A percentile compares a stretch with the other conserved stretches of the same genome.
phyloP scores from a whole-genome alignment of 139 green algal species.

The Asterochloris sp. region DNA sequence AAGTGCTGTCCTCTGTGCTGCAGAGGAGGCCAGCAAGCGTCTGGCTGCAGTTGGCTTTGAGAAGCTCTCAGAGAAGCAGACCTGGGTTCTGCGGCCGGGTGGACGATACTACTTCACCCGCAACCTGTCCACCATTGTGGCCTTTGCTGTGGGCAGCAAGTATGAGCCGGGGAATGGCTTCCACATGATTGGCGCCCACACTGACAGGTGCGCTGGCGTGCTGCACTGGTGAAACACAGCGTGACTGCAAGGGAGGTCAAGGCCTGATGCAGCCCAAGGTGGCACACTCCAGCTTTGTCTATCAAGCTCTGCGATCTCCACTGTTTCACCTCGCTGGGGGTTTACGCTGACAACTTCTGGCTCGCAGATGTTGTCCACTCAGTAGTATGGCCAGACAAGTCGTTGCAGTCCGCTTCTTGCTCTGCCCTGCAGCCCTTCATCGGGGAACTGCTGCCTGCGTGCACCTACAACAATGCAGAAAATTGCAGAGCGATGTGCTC shows the following conservation, averaged over 20 bases:
- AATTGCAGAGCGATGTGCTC: no score
- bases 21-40: slow-evolving; percentile 55
- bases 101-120: slow-evolving; percentile 95
- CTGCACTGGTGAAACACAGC: neutral
- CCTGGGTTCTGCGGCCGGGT: slow-evolving; percentile 59
- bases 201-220: slow-evolving; percentile 56
- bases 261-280: neutral
- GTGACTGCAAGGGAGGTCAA: neutral
- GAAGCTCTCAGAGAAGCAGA: slow-evolving; percentile 68
- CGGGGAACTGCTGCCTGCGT: no score
- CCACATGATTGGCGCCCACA: slow-evolving; percentile 94
- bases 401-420: no score
- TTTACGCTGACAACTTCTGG: neutral
- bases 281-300: neutral
- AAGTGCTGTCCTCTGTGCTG: neutral
- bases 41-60: slow-evolving; percentile 65
- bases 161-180: slow-evolving; percentile 86
- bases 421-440: no score
- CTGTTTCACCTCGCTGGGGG: neutral
- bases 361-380: no score
- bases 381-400: no score
- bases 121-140: slow-evolving; percentile 89
- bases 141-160: slow-evolving; percentile 82
- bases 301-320: neutral
- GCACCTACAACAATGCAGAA: no score